Conservation (phyloP, 2,329 filamentous ascomycete species). For the Didymella pomorum region DNA sequence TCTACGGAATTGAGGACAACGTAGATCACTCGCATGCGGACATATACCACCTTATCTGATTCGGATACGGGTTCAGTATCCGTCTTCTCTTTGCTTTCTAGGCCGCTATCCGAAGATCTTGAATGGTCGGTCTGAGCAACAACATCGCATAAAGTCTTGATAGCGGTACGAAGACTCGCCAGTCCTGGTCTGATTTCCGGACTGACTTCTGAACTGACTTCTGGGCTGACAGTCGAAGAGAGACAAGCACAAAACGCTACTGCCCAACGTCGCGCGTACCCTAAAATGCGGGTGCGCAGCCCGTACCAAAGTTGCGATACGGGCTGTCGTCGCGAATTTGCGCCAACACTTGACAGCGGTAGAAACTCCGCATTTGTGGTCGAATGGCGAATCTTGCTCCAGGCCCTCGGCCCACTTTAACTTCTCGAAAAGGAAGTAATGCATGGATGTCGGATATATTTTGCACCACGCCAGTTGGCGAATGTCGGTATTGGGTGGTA, state of each 20-base stretch:
- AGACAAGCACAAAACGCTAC: not conserved
- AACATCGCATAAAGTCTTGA: not conserved
- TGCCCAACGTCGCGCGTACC: slow-evolving; percentile 12
- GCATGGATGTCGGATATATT: not conserved
- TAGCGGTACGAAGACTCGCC: not conserved
- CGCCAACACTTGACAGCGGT: slow-evolving; percentile 1
- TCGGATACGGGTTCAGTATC: not conserved
- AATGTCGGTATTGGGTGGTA: not conserved
- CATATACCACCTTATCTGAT: not conserved
- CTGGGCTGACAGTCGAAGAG: slow-evolving; percentile 1
- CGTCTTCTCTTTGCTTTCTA: not conserved
- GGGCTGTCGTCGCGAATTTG: not conserved
- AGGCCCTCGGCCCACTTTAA: slow-evolving; percentile 5
- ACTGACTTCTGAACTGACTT: slow-evolving; percentile 6
- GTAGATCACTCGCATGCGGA: slow-evolving; percentile 9
- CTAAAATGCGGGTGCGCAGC: not conserved
- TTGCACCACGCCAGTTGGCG: not conserved
- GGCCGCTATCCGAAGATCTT: not conserved
- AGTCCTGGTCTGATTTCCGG: not conserved
- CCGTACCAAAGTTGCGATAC: slow-evolving; percentile 5
- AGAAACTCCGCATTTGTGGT: slow-evolving; percentile 4
- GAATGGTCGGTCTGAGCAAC: slow-evolving; percentile 1
- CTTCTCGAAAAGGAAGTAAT: not conserved
- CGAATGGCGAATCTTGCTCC: not conserved
- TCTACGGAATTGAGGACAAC: not conserved